Conservation (phyloP, 208 protist species). For the Leptomonas seymouri region DNA sequence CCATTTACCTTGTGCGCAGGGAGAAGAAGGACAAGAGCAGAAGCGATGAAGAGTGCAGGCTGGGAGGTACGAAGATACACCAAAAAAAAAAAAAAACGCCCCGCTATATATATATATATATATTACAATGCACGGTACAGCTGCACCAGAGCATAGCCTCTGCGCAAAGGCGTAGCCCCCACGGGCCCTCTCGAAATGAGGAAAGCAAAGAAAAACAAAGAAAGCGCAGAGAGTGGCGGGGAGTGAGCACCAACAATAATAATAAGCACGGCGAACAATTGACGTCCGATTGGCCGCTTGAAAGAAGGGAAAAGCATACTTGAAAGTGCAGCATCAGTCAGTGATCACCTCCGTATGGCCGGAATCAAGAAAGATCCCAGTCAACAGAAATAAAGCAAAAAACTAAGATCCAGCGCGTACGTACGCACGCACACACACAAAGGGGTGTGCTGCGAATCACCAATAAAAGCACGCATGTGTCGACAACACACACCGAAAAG, state of each 20-base stretch:
- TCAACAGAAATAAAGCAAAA: slow-evolving; percentile 5
- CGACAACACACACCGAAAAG: not conserved
- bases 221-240: no score
- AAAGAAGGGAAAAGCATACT: not conserved
- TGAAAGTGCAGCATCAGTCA: not conserved
- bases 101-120: not conserved
- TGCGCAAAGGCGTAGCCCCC: no score
- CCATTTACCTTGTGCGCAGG: no score
- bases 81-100: not conserved
- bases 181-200: not conserved
- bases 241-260: no score
- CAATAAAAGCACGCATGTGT: not conserved
- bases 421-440: no score
- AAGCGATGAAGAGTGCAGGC: no score
- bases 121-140: no score
- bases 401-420: not conserved
- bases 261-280: not conserved
- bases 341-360: not conserved
- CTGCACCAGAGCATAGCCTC: no score
- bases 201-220: not conserved
- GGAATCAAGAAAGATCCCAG: not conserved
- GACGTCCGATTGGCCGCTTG: no score
- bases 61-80: not conserved
- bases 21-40: no score
- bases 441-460: not conserved